Percentiles rank a stretch among this genome's conserved stretches.
Evolutionary conservation across 768 basidiomycete species (phyloP).

Genomic region (Floccularia luteovirens): DNA sequence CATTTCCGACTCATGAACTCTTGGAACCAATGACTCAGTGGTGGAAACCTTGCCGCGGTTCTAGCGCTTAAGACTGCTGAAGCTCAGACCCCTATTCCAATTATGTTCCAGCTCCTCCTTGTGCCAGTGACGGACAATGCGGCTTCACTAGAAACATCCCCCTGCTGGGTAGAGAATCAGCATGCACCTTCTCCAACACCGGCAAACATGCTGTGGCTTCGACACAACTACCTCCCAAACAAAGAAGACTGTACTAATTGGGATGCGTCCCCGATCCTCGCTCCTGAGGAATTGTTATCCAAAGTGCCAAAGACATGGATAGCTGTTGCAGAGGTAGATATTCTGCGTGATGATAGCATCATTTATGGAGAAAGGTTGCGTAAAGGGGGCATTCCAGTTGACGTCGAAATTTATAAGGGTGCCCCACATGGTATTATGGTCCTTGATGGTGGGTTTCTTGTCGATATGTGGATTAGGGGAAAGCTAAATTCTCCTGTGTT

Average conservation of each 20-base stretch:
- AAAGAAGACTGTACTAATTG: slow-evolving; percentile 51
- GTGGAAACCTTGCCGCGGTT: slow-evolving; percentile 64
- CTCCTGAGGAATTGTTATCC: slow-evolving; percentile 43
- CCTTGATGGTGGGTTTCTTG: slow-evolving; percentile 61
- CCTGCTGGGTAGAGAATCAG: slow-evolving; percentile 50
- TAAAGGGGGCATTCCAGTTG: slow-evolving; percentile 42
- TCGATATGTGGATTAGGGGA: no score
- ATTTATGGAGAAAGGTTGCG: slow-evolving; percentile 52
- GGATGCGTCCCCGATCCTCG: slow-evolving; percentile 68
- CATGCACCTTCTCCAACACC: slow-evolving; percentile 54
- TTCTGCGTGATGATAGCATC: slow-evolving; percentile 59
- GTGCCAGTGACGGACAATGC: slow-evolving; percentile 76
- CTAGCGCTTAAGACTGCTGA: slow-evolving; percentile 55
- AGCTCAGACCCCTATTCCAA: slow-evolving; percentile 36
- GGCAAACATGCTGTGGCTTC: slow-evolving; percentile 70
- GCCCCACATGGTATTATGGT: slow-evolving; percentile 70
- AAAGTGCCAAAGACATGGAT: slow-evolving; percentile 55
- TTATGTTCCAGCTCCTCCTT: slow-evolving; percentile 56
- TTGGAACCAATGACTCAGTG: slow-evolving; percentile 26
- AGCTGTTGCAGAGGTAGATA: slow-evolving; percentile 58
- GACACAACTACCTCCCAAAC: slow-evolving; percentile 60
- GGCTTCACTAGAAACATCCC: slow-evolving; percentile 31
- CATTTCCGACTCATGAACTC: neutral
- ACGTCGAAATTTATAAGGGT: slow-evolving; percentile 49
- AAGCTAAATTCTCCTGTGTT: no score